Conservation (phyloP, 495 filamentous ascomycete species). For the Aspergillus steynii region DNA sequence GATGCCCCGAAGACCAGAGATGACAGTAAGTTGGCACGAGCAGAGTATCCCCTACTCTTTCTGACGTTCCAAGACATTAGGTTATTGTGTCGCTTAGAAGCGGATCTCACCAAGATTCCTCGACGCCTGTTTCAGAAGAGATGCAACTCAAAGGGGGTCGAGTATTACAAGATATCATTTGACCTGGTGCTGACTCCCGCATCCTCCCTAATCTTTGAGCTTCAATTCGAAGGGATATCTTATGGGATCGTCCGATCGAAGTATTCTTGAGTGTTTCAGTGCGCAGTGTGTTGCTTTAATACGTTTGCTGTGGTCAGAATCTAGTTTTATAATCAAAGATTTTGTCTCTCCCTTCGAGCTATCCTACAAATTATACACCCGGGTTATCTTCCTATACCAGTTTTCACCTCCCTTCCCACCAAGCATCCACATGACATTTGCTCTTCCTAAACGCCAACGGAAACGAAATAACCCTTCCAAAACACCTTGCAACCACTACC, state of each 20-base stretch:
- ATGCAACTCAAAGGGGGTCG: conserved; percentile 19
- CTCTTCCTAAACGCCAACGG: too few relatives aligned
- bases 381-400: too few relatives aligned
- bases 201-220: conserved; percentile 28
- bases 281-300: too few relatives aligned
- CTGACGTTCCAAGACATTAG: conserved; percentile 10
- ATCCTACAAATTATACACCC: too few relatives aligned
- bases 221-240: conserved; percentile 28
- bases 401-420: too few relatives aligned
- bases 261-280: conserved; percentile 1
- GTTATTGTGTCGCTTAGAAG: conserved; percentile 19
- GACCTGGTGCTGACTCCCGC: conserved; percentile 25
- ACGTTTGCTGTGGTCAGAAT: too few relatives aligned
- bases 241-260: conserved; percentile 24
- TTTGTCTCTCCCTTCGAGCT: too few relatives aligned
- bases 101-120: conserved; percentile 28
- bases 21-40: conserved; percentile 5
- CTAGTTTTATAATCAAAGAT: too few relatives aligned
- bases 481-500: too few relatives aligned
- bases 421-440: too few relatives aligned
- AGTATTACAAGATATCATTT: conserved; percentile 22
- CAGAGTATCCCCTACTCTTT: background rate
- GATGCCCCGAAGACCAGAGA: conserved; percentile 4
- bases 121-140: conserved; percentile 21
- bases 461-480: too few relatives aligned